Evolutionary conservation across 768 basidiomycete species (phyloP).

Genomic region (Hygrophoropsis aurantiaca): DNA sequence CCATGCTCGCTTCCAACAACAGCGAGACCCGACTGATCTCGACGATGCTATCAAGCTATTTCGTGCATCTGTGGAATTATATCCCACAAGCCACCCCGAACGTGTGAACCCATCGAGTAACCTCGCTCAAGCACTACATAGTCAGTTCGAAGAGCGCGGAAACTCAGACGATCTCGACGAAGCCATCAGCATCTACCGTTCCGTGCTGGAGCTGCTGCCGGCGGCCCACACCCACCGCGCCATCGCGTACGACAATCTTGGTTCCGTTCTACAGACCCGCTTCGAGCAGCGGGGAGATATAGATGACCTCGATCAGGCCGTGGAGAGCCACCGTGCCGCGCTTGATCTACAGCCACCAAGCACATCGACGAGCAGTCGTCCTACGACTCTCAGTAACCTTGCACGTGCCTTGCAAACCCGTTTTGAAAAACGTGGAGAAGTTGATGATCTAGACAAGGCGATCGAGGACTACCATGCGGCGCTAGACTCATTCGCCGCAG

Average conservation of each 20-base stretch:
- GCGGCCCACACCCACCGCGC: conserved; percentile 10
- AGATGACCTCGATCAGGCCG: conserved; percentile 13
- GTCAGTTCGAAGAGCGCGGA: conserved; percentile 8
- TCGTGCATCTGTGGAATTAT: conserved; percentile 6
- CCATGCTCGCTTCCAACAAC: conserved; percentile 9
- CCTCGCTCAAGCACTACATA: conserved; percentile 11
- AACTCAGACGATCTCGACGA: conserved; percentile 15
- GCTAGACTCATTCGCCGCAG: not conserved
- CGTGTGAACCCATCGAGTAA: conserved; percentile 6
- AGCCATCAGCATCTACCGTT: conserved; percentile 8
- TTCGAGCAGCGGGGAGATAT: conserved; percentile 5
- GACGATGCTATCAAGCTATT: conserved; percentile 7
- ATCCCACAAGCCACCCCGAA: conserved; percentile 4
- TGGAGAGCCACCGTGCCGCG: conserved; percentile 3
- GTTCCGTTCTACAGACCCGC: conserved; percentile 1
- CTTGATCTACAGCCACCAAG: not conserved
- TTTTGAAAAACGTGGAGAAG: conserved; percentile 9
- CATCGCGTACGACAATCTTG: conserved; percentile 5
- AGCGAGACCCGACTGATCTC: conserved; percentile 9
- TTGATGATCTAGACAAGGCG: conserved; percentile 11
- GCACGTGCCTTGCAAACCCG: conserved; percentile 3
- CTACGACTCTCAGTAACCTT: conserved; percentile 11
- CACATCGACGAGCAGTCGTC: conserved; percentile 2
- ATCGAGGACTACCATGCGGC: not conserved
- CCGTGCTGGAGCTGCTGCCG: conserved; percentile 9